Percentiles rank a stretch among this genome's conserved stretches.
These are phyloP conservation scores for Gonapodya sp. DNA, from an alignment of 192 early-diverging fungal genomes.

Conservation along the genomic window DNA sequence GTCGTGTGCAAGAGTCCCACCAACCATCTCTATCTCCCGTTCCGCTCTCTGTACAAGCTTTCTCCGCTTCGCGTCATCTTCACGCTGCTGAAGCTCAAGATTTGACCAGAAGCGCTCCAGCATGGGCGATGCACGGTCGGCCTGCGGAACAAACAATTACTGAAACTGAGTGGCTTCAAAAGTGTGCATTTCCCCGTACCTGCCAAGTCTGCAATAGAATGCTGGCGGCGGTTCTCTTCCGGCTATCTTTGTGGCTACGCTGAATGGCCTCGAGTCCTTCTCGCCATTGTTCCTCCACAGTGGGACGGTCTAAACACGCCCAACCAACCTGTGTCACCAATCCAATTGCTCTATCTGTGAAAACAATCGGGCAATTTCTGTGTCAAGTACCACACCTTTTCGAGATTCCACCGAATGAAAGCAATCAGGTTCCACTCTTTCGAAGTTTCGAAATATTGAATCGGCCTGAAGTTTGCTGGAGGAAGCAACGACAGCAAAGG, in stretches of 20 bases:
- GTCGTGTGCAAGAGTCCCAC: background rate
- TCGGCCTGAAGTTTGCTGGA: background rate
- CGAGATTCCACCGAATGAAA: background rate
- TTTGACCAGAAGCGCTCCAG: background rate
- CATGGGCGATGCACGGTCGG: background rate
- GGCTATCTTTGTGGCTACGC: background rate
- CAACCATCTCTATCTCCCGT: background rate
- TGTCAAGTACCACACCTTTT: background rate
- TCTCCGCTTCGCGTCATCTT: background rate
- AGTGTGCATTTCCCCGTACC: background rate
- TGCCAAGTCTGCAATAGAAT: background rate
- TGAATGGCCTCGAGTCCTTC: background rate
- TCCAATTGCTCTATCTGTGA: too few species aligned
- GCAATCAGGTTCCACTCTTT: background rate
- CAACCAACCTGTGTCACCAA: background rate
- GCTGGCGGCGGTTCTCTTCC: background rate
- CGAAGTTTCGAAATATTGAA: background rate
- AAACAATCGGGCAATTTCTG: too few species aligned
- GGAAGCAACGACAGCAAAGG: background rate
- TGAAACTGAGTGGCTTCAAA: background rate
- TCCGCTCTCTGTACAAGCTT: background rate
- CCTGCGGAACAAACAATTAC: background rate
- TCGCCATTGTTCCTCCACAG: background rate
- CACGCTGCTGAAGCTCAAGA: background rate
- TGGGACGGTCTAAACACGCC: background rate